phyloP scores from a whole-genome alignment of 257 asterid genomes.

The Solanum appendiculatum region DNA sequence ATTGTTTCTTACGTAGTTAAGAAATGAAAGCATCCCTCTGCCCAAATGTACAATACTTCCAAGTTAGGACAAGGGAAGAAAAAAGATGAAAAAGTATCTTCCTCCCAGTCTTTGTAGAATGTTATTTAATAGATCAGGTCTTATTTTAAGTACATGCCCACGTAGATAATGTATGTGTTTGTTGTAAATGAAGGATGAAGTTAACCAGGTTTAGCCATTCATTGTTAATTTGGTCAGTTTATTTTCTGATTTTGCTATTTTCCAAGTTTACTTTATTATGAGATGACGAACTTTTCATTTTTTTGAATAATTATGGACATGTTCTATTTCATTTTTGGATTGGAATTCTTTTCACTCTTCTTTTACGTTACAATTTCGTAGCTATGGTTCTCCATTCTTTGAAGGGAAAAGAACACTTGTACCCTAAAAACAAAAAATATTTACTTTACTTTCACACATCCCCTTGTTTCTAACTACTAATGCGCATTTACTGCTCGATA shows the following conservation, averaged over 20 bases:
- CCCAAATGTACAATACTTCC: not conserved
- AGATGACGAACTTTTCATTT: not conserved
- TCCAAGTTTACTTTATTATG: not conserved
- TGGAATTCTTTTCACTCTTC: not conserved
- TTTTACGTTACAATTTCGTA: not conserved
- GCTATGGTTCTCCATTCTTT: not conserved
- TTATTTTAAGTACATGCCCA: not conserved
- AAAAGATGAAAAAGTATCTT: not conserved
- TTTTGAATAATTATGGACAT: too few species aligned
- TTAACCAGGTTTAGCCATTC: not conserved
- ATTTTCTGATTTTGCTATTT: not conserved
- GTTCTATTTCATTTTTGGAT: not conserved
- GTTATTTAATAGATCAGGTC: not conserved
- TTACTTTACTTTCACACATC: too few species aligned
- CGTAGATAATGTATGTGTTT: not conserved
- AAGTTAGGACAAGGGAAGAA: not conserved
- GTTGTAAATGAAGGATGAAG: not conserved
- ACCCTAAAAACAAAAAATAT: too few species aligned
- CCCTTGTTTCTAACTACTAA: too few species aligned
- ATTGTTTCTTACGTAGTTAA: not conserved
- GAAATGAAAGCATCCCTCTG: not conserved
- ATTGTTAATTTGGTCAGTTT: not conserved
- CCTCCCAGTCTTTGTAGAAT: not conserved
- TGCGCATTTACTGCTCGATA: too few species aligned
- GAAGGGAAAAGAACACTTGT: too few species aligned